Base-by-base conservation (phyloP, 2,329 filamentous ascomycete genomes). In the Paraconiothyrium sp. region DNA sequence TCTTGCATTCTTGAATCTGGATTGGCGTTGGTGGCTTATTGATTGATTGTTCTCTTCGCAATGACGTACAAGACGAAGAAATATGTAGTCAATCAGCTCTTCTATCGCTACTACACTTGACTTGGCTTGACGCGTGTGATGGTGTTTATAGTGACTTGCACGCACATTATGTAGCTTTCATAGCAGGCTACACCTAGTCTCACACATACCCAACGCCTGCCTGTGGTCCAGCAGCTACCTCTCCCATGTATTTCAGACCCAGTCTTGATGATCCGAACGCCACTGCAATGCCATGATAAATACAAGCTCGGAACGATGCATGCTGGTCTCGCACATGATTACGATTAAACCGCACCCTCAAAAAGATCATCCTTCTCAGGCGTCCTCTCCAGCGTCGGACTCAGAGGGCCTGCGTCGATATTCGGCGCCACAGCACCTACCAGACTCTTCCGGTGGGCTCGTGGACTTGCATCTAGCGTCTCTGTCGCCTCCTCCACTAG, bases 361-460 rank as follows among this genome's bases (percentile, higher is more conserved):
- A 78, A 77, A 34, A 69, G 67, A 64, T 77, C 76, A 6, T 67
- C 66, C 59, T 60, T 69, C n/a, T 65, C 62, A 59, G 67, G 62
- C 3, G 47, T 57, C 54, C 74, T 58, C 67, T 76, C 74, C 11
- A 69, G 27, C 62, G 67, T 63, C 1, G 76, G 76, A 62, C 74
- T 76, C 62, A 76, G 46, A 8, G 72, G 68, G 44, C 67, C 75
- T 3, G 67, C 62, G 54, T 76, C 76, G 9, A 71, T 61, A 11
- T 64, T 62, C 49, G 71, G 72, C 22, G 68, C 66, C n/a, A 61
- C 65, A 6, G 63, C 69, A 3, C 74, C 77, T 59, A 82, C 81
- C 10, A 84, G 57, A 54, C 78, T 81, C 73, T 81, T 82, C 43
- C 82, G 69, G 61, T 84, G 81, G 13, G 68, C 66, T 6, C 77